These are phyloP conservation scores for Podaxis rugospora DNA, from an alignment of 768 basidiomycete species.

Conservation along the genomic window DNA sequence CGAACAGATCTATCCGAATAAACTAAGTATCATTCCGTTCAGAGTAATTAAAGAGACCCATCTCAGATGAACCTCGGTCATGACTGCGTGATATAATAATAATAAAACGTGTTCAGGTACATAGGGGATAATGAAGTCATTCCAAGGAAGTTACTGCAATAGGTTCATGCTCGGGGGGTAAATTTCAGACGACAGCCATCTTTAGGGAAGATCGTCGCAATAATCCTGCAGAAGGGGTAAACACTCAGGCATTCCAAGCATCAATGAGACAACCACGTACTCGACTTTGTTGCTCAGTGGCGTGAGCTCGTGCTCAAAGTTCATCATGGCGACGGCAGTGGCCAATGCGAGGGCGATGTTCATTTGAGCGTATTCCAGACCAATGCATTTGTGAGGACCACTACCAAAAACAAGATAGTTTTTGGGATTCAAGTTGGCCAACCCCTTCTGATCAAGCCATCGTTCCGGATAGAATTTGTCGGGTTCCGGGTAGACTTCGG, in stretches of 20 bases:
- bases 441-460: constrained; percentile 81
- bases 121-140: background rate
- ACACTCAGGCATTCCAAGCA: background rate
- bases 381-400: constrained; percentile 92
- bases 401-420: constrained; percentile 96
- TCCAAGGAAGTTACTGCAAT: background rate
- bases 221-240: constrained; percentile 51
- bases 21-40: background rate
- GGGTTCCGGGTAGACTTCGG: constrained; percentile 81
- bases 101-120: background rate
- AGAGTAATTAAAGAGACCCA: constrained; percentile 2
- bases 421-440: constrained; percentile 81
- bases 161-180: constrained; percentile 43
- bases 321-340: constrained; percentile 71
- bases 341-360: constrained; percentile 86
- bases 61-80: background rate
- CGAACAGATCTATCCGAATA: background rate
- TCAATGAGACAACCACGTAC: constrained; percentile 39
- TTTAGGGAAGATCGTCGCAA: constrained; percentile 96
- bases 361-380: constrained; percentile 87
- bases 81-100: background rate
- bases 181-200: constrained; percentile 85
- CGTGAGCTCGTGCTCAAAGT: constrained; percentile 88
- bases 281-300: constrained; percentile 74
- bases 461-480: constrained; percentile 83